Conservation (phyloP, 805 yeast genomes). For the Teunomyces lycoperdinae region DNA sequence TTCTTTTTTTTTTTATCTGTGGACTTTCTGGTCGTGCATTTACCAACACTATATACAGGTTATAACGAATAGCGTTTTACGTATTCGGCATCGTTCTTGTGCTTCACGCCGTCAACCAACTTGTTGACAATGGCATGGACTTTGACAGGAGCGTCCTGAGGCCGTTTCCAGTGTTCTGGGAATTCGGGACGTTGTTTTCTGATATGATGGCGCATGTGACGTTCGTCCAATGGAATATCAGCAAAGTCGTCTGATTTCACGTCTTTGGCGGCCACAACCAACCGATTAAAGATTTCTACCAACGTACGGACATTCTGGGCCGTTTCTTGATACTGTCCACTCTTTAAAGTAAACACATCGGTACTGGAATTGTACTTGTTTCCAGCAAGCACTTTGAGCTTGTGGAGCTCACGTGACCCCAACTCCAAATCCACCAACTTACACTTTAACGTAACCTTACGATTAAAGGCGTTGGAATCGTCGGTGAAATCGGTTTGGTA, state of each 20-base stretch:
- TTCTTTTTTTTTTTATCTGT: background rate
- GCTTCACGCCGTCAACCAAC: conserved; percentile 32
- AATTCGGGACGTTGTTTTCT: conserved; percentile 43
- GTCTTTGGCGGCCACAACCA: conserved; percentile 65
- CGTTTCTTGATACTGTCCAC: conserved; percentile 66
- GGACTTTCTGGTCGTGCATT: background rate
- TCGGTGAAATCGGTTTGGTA: conserved; percentile 69
- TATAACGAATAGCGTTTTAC: conserved; percentile 23
- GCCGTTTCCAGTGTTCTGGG: conserved; percentile 75
- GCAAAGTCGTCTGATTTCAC: conserved; percentile 56
- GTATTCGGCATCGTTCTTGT: conserved; percentile 31
- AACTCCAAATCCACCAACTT: conserved; percentile 53
- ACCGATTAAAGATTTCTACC: conserved; percentile 57
- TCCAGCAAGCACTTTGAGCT: conserved; percentile 76
- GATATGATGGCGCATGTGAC: conserved; percentile 55
- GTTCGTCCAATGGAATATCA: conserved; percentile 78
- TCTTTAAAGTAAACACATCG: conserved; percentile 62
- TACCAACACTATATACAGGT: conserved; percentile 9
- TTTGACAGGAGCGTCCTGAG: conserved; percentile 63
- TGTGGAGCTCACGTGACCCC: conserved; percentile 54
- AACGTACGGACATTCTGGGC: conserved; percentile 81
- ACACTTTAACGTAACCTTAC: conserved; percentile 62
- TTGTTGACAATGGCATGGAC: conserved; percentile 32
- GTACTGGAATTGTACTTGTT: conserved; percentile 65
- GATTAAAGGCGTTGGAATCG: conserved; percentile 64